Base-by-base conservation (phyloP, 2,329 filamentous ascomycete genomes). In the Elsinoe fawcettii region DNA sequence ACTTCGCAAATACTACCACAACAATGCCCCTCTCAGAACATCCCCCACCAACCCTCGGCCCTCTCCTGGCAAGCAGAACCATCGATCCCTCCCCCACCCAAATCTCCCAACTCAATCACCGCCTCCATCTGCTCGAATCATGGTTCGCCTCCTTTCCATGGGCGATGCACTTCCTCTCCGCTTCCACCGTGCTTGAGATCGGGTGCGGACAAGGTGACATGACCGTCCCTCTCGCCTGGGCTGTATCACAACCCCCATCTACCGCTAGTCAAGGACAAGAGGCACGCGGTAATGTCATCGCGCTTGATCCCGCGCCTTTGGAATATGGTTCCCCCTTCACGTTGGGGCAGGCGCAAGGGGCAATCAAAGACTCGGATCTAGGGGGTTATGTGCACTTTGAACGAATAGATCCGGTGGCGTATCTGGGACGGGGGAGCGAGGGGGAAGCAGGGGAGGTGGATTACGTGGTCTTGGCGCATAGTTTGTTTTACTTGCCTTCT, bases 191-290 rank as follows among this genome's bases (percentile, higher is more conserved):
- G 6, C 72, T 84, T 1, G 81, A 84, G 64, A 66, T 84, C 36
- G 81, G 80, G 51, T 83, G 81, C 66, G 81, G 81, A 1, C 81
- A 84, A 62, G 81, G 81, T 1, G 79, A 80, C 59, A 77, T 75
- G 62, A 83, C 81, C 1, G 71, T 75, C 9, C 77, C 76, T 2
- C 73, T 84, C 16, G 81, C 80, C 46, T 65, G 73, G 62, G 73
- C 67, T 18, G 73, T 79, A 1, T 75, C 76, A 2, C 63, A 71
- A 11, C 27, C 22, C 18, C 6, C 20, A 46, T 51, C 46, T 7
- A 11, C 18, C n/a, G 16, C 41, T 5, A 44, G n/a, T 12, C 41
- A 44, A 43, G 41, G 22, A 11, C 18, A 25, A 22, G 9, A 4
- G 3, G n/a, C 8, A 16, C 4, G 66, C 0, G 78, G 79, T 0